Evolutionary conservation across 2,329 filamentous ascomycete species (phyloP).

Genomic region (Sarocladium strictum): DNA sequence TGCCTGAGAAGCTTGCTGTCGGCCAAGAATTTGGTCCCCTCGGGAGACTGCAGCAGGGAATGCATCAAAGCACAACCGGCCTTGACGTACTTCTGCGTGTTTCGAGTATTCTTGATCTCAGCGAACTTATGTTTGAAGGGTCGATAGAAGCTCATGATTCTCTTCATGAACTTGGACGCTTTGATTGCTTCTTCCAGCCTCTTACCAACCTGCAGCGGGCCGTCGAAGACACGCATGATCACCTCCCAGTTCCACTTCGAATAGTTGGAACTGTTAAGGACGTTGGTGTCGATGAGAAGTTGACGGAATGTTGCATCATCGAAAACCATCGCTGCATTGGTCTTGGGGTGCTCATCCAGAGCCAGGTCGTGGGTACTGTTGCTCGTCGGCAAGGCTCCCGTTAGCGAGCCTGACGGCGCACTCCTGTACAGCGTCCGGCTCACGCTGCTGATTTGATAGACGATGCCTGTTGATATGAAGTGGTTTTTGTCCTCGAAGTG

Average conservation of each 20-base stretch:
- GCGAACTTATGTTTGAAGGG: conserved; percentile 97
- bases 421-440: conserved; percentile 87
- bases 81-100: conserved; percentile 88
- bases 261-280: conserved; percentile 84
- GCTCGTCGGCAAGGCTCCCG: conserved; percentile 33
- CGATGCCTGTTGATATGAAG: conserved; percentile 78
- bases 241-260: conserved; percentile 97
- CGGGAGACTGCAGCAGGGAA: conserved; percentile 75
- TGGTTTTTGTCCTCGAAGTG: conserved; percentile 65
- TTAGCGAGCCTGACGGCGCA: conserved; percentile 40
- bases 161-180: conserved; percentile 92
- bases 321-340: conserved; percentile 38
- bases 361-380: conserved; percentile 42
- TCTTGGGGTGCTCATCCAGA: conserved; percentile 51
- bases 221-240: conserved; percentile 85
- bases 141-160: conserved; percentile 88
- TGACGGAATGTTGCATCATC: conserved; percentile 61
- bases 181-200: conserved; percentile 90
- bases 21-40: conserved; percentile 77
- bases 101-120: conserved; percentile 81
- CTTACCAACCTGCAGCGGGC: conserved; percentile 84
- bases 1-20: conserved; percentile 93
- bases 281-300: conserved; percentile 69
- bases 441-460: conserved; percentile 97
- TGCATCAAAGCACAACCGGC: conserved; percentile 85